Evolutionary conservation across 345 rosid species (phyloP).

Genomic region (Rhodomyrtus tomentosa): DNA sequence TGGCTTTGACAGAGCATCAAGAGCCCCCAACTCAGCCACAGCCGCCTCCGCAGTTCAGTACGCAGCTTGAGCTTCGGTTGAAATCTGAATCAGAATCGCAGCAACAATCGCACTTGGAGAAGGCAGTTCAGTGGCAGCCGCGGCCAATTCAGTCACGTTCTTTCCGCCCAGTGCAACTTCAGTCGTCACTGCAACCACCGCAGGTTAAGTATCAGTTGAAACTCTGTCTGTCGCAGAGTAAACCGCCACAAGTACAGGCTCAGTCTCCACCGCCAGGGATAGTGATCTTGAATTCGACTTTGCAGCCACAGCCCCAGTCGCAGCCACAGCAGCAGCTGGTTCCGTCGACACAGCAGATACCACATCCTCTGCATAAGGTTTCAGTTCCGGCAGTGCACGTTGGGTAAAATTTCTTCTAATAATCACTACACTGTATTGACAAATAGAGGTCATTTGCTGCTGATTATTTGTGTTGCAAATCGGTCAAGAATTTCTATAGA

Average conservation of each 20-base stretch:
- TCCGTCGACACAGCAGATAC: background rate
- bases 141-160: background rate
- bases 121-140: background rate
- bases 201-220: background rate
- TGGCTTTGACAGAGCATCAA: background rate
- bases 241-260: background rate
- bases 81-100: background rate
- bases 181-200: background rate
- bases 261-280: background rate
- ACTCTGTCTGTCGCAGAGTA: background rate
- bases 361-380: background rate
- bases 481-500: background rate
- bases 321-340: background rate
- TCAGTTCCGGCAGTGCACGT: background rate
- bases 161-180: background rate
- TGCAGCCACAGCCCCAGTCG: background rate
- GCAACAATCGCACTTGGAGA: background rate
- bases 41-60: background rate
- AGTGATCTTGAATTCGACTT: background rate
- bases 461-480: background rate
- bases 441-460: background rate
- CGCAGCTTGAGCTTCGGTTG: constrained; percentile 1
- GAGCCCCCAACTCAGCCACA: background rate
- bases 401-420: background rate
- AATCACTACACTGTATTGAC: background rate